Percentiles rank a stretch among this genome's conserved stretches.
phyloP scores from a whole-genome alignment of 805 yeast species.

The Starmera quercuum region DNA sequence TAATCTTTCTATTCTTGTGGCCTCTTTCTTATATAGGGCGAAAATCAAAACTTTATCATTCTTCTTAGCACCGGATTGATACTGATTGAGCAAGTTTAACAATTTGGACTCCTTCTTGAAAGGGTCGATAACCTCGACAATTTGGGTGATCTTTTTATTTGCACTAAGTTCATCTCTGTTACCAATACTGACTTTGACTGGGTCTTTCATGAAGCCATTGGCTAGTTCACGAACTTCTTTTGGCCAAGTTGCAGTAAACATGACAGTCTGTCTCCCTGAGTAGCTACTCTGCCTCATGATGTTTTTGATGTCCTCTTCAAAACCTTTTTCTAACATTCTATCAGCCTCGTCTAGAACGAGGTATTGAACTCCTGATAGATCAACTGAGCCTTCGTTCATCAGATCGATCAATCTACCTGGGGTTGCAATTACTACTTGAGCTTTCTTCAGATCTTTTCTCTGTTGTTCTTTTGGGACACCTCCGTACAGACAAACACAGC shows the following conservation, averaged over 20 bases:
- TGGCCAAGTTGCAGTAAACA: slow-evolving; percentile 99
- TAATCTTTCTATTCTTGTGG: slow-evolving; percentile 78
- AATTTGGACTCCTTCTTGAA: slow-evolving; percentile 72
- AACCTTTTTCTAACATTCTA: slow-evolving; percentile 97
- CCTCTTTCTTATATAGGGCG: slow-evolving; percentile 95
- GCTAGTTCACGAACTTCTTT: slow-evolving; percentile 94
- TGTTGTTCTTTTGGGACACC: slow-evolving; percentile 97
- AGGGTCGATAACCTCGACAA: slow-evolving; percentile 86
- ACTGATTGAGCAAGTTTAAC: slow-evolving; percentile 62
- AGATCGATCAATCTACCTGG: slow-evolving; percentile 96
- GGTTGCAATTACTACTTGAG: slow-evolving; percentile 87
- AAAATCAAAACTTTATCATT: slow-evolving; percentile 85
- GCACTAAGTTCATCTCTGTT: slow-evolving; percentile 92
- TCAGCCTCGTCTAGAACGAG: slow-evolving; percentile 96
- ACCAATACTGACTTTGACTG: slow-evolving; percentile 91
- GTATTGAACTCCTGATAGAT: slow-evolving; percentile 60
- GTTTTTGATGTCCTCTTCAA: slow-evolving; percentile 89
- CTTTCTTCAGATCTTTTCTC: slow-evolving; percentile 53
- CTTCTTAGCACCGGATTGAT: slow-evolving; percentile 57
- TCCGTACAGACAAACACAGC: slow-evolving; percentile 86
- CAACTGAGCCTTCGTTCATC: slow-evolving; percentile 78
- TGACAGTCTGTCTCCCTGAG: slow-evolving; percentile 72
- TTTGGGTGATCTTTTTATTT: slow-evolving; percentile 86
- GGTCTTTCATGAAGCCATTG: slow-evolving; percentile 67
- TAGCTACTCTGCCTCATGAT: slow-evolving; percentile 59